These are phyloP conservation scores for Pseudotulostoma volvatum DNA, from an alignment of 495 filamentous ascomycete genomes.

Conservation along the genomic window DNA sequence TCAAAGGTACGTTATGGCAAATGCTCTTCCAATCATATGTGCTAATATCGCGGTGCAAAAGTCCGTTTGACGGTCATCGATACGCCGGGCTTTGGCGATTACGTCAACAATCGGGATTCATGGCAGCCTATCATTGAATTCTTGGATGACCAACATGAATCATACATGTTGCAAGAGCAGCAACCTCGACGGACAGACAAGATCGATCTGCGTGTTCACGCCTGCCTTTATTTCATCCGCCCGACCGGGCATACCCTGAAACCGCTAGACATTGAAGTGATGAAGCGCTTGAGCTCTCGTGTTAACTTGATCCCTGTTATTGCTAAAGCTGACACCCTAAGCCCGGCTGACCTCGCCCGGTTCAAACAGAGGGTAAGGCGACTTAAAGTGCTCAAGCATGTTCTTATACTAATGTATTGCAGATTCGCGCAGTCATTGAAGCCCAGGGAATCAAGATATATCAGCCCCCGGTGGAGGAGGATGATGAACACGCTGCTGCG, in stretches of 20 bases:
- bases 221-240: slow-evolving; percentile 97
- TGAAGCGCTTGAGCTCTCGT: slow-evolving; percentile 94
- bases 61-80: slow-evolving; percentile 97
- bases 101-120: slow-evolving; percentile 98
- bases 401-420: slow-evolving; percentile 10
- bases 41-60: slow-evolving; percentile 25
- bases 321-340: slow-evolving; percentile 95
- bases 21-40: not conserved
- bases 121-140: slow-evolving; percentile 99
- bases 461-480: slow-evolving; percentile 90
- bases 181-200: slow-evolving; percentile 94
- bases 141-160: slow-evolving; percentile 98
- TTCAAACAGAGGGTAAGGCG: slow-evolving; percentile 79
- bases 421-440: slow-evolving; percentile 92
- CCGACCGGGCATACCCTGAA: slow-evolving; percentile 97
- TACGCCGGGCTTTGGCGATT: slow-evolving; percentile 97
- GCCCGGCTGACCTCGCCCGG: slow-evolving; percentile 71
- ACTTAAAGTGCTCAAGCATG: not conserved
- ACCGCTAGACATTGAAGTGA: slow-evolving; percentile 97
- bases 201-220: slow-evolving; percentile 97
- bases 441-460: slow-evolving; percentile 99
- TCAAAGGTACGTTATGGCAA: slow-evolving; percentile 61
- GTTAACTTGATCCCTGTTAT: slow-evolving; percentile 97
- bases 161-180: slow-evolving; percentile 99
- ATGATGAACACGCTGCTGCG: slow-evolving; percentile 86